Evolutionary conservation across 805 yeast species (phyloP).

Genomic region (Wickerhamomyces chaumierensis): DNA sequence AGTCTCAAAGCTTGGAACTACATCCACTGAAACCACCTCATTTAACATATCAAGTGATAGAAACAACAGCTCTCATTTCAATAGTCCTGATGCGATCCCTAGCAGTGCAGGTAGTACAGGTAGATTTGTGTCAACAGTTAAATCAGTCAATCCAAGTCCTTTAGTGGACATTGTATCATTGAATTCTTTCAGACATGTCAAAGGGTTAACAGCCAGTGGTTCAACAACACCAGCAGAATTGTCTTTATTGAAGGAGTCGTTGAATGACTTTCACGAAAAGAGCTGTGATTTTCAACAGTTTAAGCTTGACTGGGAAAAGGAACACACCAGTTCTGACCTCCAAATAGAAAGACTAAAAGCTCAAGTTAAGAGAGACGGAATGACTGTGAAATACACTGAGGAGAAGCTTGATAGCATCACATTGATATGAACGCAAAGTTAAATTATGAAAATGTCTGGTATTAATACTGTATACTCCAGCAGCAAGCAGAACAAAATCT

Average conservation of each 20-base stretch:
- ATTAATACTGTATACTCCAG: no score
- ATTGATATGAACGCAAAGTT: constrained; percentile 6
- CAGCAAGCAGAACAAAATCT: no score
- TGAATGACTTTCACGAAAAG: not conserved
- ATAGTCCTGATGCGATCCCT: not conserved
- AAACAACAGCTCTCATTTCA: not conserved
- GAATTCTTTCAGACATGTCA: not conserved
- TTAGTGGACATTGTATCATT: not conserved
- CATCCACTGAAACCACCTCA: no score
- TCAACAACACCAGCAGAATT: not conserved
- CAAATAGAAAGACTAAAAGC: constrained; percentile 19
- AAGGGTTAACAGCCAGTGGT: not conserved
- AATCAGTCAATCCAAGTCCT: not conserved
- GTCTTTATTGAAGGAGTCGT: not conserved
- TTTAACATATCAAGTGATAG: no score
- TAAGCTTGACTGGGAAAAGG: not conserved
- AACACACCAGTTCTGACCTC: constrained; percentile 6
- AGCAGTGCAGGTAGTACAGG: not conserved
- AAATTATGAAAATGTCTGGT: no score
- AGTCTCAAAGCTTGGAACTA: no score
- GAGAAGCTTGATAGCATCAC: constrained; percentile 22
- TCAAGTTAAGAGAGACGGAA: constrained; percentile 19
- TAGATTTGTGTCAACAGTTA: not conserved
- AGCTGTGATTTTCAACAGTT: not conserved
- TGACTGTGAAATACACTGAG: constrained; percentile 24